These are phyloP conservation scores for Pouteria glomerata DNA, from an alignment of 148 eudicot genomes.

Conservation along the genomic window DNA sequence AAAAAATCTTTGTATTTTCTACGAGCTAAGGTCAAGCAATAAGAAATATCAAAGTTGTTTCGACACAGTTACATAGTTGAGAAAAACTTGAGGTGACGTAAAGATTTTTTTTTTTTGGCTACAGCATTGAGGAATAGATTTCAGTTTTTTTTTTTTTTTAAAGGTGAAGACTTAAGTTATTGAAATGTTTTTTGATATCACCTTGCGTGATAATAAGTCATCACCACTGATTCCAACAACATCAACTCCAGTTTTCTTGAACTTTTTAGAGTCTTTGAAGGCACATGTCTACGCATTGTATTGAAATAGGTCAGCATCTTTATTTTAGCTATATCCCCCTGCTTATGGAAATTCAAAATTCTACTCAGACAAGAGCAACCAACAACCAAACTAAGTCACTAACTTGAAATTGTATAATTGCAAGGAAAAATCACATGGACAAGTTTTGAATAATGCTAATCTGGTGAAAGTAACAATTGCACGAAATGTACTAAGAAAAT, in stretches of 20 bases:
- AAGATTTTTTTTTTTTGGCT: not conserved
- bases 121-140: not conserved
- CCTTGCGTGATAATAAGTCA: no score
- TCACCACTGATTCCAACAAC: slow-evolving; percentile 97
- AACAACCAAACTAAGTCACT: no score
- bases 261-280: slow-evolving; percentile 95
- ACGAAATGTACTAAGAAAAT: not conserved
- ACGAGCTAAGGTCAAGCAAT: not conserved
- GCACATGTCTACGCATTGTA: slow-evolving; percentile 79
- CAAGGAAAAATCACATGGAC: no score
- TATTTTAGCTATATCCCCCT: not conserved
- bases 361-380: no score
- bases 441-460: no score
- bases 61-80: not conserved
- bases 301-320: no score
- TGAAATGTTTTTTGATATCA: slow-evolving; percentile 14
- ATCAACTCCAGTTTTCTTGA: slow-evolving; percentile 96
- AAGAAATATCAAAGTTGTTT: no score
- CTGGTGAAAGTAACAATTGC: no score
- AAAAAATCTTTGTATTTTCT: not conserved
- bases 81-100: no score
- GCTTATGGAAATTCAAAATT: not conserved
- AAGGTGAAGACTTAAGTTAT: no score
- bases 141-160: no score
- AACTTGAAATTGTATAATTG: no score